These are phyloP conservation scores for Yarrowia yakushimensis DNA, from an alignment of 805 yeast genomes.

Conservation along the genomic window DNA sequence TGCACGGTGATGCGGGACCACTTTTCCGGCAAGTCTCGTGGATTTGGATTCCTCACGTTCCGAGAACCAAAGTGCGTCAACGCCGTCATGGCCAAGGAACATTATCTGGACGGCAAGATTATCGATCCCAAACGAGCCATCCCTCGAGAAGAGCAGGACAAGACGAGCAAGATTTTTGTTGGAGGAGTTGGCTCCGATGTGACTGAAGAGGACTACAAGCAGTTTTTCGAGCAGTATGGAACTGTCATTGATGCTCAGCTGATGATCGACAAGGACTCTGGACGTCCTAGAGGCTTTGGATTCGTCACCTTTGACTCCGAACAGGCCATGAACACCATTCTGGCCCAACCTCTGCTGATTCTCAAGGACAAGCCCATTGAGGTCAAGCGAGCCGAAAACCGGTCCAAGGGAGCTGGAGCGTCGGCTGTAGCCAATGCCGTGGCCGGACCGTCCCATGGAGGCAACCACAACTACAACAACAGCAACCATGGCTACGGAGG, in stretches of 20 bases:
- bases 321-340: constrained; percentile 86
- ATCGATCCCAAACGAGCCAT: constrained; percentile 97
- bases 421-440: constrained; percentile 4
- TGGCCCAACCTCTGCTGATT: constrained; percentile 73
- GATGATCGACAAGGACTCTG: constrained; percentile 96
- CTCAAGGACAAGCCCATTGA: constrained; percentile 70
- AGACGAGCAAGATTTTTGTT: constrained; percentile 92
- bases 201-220: constrained; percentile 83
- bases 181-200: constrained; percentile 96
- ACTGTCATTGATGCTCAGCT: constrained; percentile 91
- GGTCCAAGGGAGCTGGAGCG: constrained; percentile 12
- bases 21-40: constrained; percentile 83
- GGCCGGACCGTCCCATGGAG: background rate
- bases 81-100: constrained; percentile 79
- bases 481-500: background rate
- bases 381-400: constrained; percentile 43
- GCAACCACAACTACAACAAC: background rate
- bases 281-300: constrained; percentile 95
- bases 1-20: constrained; percentile 91
- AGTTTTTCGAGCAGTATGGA: constrained; percentile 83
- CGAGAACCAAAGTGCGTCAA: constrained; percentile 77
- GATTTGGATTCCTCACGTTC: constrained; percentile 92
- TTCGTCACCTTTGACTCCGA: constrained; percentile 94
- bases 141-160: constrained; percentile 95
- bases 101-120: constrained; percentile 88